Evolutionary conservation across 2,329 filamentous ascomycete genomes (phyloP).

Genomic region (Diaporthe caulivora): DNA sequence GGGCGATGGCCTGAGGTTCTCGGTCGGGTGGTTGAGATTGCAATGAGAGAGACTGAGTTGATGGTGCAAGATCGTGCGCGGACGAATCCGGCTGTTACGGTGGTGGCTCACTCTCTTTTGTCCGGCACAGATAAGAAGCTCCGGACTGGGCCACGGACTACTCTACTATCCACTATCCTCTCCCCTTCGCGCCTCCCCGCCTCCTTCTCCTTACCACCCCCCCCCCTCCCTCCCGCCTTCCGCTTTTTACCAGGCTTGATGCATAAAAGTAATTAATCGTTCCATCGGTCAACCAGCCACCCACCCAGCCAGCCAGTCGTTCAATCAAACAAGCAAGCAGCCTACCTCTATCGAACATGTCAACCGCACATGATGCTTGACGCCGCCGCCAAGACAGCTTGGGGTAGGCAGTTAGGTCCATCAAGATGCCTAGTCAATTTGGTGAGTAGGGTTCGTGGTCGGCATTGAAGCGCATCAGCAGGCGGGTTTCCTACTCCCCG

Average conservation of each 20-base stretch:
- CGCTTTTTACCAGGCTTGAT: neutral
- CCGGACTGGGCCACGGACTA: constrained; percentile 3
- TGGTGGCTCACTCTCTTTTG: constrained; percentile 6
- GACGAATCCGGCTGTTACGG: neutral
- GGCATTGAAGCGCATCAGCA: neutral
- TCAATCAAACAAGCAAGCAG: neutral
- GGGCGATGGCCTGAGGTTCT: neutral
- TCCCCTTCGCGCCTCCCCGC: too few relatives aligned
- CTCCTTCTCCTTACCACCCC: neutral
- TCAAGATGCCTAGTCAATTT: neutral
- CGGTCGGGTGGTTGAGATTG: constrained; percentile 15
- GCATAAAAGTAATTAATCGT: constrained; percentile 6
- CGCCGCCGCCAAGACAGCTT: neutral
- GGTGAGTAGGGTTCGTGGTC: neutral
- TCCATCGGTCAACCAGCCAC: neutral
- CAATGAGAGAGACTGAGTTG: neutral
- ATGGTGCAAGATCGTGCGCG: neutral
- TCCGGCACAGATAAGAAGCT: neutral
- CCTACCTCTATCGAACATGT: neutral
- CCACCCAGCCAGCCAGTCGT: neutral
- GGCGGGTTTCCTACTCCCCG: too few relatives aligned
- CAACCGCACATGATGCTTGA: neutral
- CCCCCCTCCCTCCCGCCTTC: neutral
- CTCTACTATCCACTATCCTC: neutral
- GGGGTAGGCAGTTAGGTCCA: neutral